Base-by-base conservation (phyloP, 2,329 filamentous ascomycete genomes). In the Gnomoniopsis sp. region DNA sequence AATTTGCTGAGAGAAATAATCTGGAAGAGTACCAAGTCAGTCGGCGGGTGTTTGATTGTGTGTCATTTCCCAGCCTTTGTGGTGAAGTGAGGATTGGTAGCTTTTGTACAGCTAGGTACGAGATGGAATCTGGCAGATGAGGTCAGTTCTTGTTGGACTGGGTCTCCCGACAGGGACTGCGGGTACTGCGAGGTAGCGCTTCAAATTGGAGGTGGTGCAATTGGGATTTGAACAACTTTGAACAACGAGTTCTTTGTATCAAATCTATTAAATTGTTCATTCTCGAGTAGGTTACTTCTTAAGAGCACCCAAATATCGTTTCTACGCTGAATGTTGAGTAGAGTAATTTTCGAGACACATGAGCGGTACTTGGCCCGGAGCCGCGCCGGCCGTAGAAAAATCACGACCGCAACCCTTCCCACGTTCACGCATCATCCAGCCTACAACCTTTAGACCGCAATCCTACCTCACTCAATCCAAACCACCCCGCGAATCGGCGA, bases 331-430 rank as follows among this genome's bases (percentile, higher is more conserved):
- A 14, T 41, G 12, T 41, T 41, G 12, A 14, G 14, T 11, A n/a
- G 14, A n/a, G 12, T 3, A 15, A 41, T n/a, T 36, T 7, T 36
- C 36, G 17, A 41, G 36, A 41, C 12, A 41, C 36, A 7, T 15
- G 12, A 4, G 3, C 36, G 36, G 36, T 15, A 41, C 36, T 41
- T 41, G 17, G 8, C 17, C 41, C 41, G 41, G 41, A 19, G 51
- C 46, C 51, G 56, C 56, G 56, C 51, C 51, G 44, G 38, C 57
- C 46, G 17, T 15, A 54, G 44, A 58, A 55, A 58, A 55, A 55
- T 55, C 57, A 53, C 46, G 30, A 59, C 50, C 51, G 47, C 30
- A 14, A 30, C 23, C 11, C 12, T 17, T n/a, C 49, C 14, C 23
- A 43, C n/a, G 1, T 15, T 36, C 33, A 52, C 7, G n/a, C n/a